Percentiles rank a stretch among this genome's conserved stretches.
These are phyloP conservation scores for Pichia insulana DNA, from an alignment of 805 yeast genomes.

Conservation along the genomic window DNA sequence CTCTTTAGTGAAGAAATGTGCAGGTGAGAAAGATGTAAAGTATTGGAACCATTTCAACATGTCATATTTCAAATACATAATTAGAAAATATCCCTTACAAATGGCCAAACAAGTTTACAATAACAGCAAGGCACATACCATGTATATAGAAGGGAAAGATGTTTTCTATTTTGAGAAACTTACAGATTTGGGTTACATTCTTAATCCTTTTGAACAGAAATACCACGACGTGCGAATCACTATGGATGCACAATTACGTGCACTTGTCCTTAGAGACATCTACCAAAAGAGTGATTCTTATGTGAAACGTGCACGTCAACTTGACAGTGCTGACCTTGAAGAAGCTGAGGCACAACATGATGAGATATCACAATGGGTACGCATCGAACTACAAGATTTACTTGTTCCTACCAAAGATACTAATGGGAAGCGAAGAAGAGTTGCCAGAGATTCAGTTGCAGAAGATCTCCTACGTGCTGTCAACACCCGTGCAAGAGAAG, in stretches of 20 bases:
- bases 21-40: slow-evolving; percentile 13
- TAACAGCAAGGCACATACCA: slow-evolving; percentile 4
- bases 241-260: slow-evolving; percentile 12
- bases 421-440: slow-evolving; percentile 6
- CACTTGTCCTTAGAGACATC: slow-evolving; percentile 22
- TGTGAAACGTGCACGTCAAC: slow-evolving; percentile 11
- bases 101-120: slow-evolving; percentile 20
- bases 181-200: slow-evolving; percentile 10
- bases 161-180: slow-evolving; percentile 12
- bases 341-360: slow-evolving; percentile 10
- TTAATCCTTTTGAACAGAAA: slow-evolving; percentile 25
- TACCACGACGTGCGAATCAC: slow-evolving; percentile 18
- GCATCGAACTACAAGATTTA: slow-evolving; percentile 13
- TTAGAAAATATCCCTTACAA: slow-evolving; percentile 18
- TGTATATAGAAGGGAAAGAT: not conserved
- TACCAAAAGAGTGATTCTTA: slow-evolving; percentile 18
- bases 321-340: slow-evolving; percentile 8
- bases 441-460: slow-evolving; percentile 12
- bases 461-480: too few species aligned
- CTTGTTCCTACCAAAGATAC: not conserved
- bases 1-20: slow-evolving; percentile 9
- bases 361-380: slow-evolving; percentile 21
- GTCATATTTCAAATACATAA: slow-evolving; percentile 26
- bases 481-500: too few species aligned
- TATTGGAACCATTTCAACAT: slow-evolving; percentile 27